A percentile compares a stretch with the other conserved stretches of the same genome.
Evolutionary conservation across 164 flowering plant species (phyloP).

Genomic region (Litsea cubeba): DNA sequence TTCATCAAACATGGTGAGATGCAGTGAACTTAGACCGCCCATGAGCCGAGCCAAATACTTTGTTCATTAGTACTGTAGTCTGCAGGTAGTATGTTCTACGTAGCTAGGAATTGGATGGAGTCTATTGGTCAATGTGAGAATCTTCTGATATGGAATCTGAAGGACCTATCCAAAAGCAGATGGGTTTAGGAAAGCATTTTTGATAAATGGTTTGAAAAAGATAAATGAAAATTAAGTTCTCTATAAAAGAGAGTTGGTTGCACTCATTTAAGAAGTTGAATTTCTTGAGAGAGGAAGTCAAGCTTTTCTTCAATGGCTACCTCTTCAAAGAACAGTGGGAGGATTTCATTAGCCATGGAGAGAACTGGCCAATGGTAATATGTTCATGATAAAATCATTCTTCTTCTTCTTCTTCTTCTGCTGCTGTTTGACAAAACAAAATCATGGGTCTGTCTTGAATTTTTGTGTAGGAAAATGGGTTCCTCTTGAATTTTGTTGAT

Average conservation of each 20-base stretch:
- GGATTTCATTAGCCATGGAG: conserved; percentile 67
- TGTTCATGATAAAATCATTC: not conserved
- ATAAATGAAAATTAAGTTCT: not conserved
- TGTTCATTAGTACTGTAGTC: too few species aligned
- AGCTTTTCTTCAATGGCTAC: conserved; percentile 17
- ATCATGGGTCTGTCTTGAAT: not conserved
- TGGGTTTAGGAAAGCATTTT: too few species aligned
- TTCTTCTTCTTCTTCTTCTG: not conserved
- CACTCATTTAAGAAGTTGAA: not conserved
- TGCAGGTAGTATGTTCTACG: too few species aligned
- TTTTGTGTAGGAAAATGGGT: not conserved
- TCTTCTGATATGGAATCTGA: too few species aligned
- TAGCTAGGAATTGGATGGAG: too few species aligned
- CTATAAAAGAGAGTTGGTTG: not conserved
- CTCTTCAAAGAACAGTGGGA: conserved; percentile 22
- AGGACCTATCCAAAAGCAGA: too few species aligned
- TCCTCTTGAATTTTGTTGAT: not conserved
- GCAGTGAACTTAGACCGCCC: too few species aligned
- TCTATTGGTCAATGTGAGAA: too few species aligned
- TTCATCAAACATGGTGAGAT: too few species aligned
- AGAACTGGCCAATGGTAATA: conserved; percentile 87
- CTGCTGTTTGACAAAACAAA: conserved; percentile 2
- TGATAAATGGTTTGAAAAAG: not conserved
- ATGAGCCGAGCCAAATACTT: too few species aligned
- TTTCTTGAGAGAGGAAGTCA: not conserved